phyloP scores from a whole-genome alignment of 257 asterid genomes.

The Solanum pimpinellifolium region DNA sequence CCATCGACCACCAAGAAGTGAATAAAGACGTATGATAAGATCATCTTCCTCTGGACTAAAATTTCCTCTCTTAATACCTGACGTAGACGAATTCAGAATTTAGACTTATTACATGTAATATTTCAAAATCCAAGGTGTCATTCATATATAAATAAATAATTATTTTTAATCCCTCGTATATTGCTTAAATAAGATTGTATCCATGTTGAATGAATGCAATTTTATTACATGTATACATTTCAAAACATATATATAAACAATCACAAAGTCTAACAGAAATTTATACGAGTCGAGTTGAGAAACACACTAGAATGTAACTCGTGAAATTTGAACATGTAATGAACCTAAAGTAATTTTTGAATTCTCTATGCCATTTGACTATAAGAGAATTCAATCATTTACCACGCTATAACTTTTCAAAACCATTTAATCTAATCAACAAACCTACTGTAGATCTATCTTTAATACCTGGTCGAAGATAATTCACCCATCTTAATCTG shows the following conservation, averaged over 20 bases:
- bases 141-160: no score
- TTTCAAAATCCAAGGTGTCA: not conserved
- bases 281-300: no score
- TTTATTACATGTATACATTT: not conserved
- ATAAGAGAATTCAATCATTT: not conserved
- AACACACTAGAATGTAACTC: no score
- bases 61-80: not conserved
- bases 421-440: not conserved
- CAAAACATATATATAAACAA: not conserved
- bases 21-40: not conserved
- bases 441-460: not conserved
- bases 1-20: conserved; percentile 2
- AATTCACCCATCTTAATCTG: not conserved
- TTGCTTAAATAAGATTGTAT: not conserved
- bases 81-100: not conserved
- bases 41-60: not conserved
- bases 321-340: not conserved
- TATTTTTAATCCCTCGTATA: no score
- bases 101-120: not conserved
- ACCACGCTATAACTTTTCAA: no score
- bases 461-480: not conserved
- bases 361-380: not conserved
- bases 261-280: not conserved
- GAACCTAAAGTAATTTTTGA: not conserved
- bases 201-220: not conserved